These are phyloP conservation scores for Colletotrichum plurivorum DNA, from an alignment of 2,329 filamentous ascomycete genomes.

Conservation along the genomic window DNA sequence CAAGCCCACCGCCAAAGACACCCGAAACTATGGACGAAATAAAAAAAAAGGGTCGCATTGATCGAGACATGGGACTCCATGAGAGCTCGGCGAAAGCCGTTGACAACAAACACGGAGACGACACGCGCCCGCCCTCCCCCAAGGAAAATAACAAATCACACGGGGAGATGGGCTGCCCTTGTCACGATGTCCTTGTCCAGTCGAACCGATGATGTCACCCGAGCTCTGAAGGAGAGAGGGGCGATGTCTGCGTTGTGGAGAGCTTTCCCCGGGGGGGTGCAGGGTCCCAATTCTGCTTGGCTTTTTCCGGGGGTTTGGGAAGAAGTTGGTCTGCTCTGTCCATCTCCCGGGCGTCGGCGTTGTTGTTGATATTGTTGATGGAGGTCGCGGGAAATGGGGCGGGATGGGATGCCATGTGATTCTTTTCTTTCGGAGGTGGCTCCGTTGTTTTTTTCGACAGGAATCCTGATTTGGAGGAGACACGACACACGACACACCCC, in stretches of 20 bases:
- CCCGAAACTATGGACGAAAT: neutral
- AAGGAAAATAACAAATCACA: neutral
- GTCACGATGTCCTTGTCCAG: neutral
- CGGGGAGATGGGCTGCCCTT: neutral
- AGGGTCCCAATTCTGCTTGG: neutral
- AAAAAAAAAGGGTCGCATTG: slow-evolving; percentile 1
- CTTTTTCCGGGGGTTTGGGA: neutral
- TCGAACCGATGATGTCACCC: neutral
- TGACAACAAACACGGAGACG: neutral
- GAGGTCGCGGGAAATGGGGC: too few species aligned
- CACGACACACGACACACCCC: neutral
- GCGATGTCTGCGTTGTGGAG: neutral
- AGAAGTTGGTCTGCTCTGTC: too few species aligned
- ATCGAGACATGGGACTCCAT: neutral
- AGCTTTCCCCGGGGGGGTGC: neutral
- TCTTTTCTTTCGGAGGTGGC: neutral
- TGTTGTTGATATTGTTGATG: too few species aligned
- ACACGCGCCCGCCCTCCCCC: neutral
- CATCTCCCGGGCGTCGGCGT: too few species aligned
- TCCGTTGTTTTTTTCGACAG: neutral
- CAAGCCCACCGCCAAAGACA: too few species aligned
- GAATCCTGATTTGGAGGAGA: neutral
- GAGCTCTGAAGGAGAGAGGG: neutral
- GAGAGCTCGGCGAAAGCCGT: slow-evolving; percentile 2
- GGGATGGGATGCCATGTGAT: neutral